phyloP scores from a whole-genome alignment of 2,329 filamentous ascomycete species.

The Coniochaeta ligniaria region DNA sequence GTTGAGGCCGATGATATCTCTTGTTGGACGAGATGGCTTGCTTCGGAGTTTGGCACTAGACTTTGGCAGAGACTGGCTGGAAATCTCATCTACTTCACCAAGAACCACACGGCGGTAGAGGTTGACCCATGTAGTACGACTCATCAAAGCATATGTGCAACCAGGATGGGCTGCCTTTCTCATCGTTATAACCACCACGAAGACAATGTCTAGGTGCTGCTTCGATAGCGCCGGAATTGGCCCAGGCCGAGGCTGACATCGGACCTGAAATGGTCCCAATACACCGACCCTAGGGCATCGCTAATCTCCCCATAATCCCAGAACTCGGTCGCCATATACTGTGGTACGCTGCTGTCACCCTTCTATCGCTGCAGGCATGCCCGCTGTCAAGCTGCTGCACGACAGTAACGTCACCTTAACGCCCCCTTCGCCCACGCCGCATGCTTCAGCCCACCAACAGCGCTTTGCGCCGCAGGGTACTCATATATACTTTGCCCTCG shows the following conservation, averaged over 20 bases:
- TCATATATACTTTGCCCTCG: slow-evolving; percentile 19
- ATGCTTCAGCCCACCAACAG: slow-evolving; percentile 14
- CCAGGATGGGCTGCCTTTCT: background rate
- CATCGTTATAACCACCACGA: background rate
- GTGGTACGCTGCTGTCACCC: background rate
- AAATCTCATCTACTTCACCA: background rate
- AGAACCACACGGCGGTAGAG: background rate
- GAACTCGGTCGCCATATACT: background rate
- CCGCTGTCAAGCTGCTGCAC: slow-evolving; percentile 25
- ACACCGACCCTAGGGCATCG: background rate
- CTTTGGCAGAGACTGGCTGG: background rate
- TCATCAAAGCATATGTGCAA: background rate
- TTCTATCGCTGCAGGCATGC: slow-evolving; percentile 25
- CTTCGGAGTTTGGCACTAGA: background rate
- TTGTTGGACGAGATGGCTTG: background rate
- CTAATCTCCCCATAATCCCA: background rate
- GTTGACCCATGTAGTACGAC: background rate
- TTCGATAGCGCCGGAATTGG: background rate
- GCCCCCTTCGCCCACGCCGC: slow-evolving; percentile 9
- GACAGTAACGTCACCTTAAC: slow-evolving; percentile 21
- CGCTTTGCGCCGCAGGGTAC: slow-evolving; percentile 7
- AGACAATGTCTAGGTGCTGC: background rate
- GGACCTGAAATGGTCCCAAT: background rate
- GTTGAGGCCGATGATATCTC: background rate
- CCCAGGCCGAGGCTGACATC: slow-evolving; percentile 1